Conservation (phyloP, 208 protist species). For the Leishmania lainsoni region DNA sequence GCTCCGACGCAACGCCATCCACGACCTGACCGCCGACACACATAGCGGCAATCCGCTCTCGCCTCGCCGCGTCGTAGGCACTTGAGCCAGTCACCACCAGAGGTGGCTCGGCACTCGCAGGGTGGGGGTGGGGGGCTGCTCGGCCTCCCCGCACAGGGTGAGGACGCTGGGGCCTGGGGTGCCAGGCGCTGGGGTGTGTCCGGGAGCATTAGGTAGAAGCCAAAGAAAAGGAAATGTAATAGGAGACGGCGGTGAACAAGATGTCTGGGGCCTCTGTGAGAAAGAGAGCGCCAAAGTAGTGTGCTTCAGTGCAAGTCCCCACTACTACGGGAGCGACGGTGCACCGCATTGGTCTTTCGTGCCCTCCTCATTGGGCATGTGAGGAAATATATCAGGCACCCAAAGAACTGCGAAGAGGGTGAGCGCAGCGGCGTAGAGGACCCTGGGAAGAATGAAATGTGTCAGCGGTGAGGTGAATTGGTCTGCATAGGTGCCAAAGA, state of each 20-base stretch:
- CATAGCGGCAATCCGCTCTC: background rate
- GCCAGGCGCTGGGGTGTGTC: background rate
- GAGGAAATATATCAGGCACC: background rate
- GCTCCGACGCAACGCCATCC: background rate
- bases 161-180: background rate
- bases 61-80: background rate
- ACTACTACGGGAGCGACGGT: constrained; percentile 33
- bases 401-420: background rate
- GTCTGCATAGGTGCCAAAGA: no score
- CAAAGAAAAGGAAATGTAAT: background rate
- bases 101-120: constrained; percentile 56
- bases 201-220: background rate
- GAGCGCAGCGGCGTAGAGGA: background rate
- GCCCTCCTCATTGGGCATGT: background rate
- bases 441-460: background rate
- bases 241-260: background rate
- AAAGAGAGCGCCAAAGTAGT: no score
- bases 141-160: background rate
- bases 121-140: background rate
- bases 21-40: background rate
- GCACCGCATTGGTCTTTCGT: background rate
- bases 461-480: background rate
- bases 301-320: no score
- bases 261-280: background rate
- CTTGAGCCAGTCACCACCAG: background rate